Conservation (phyloP, 1,284 basidiomycete species). For the Puccinia brachypodii region DNA sequence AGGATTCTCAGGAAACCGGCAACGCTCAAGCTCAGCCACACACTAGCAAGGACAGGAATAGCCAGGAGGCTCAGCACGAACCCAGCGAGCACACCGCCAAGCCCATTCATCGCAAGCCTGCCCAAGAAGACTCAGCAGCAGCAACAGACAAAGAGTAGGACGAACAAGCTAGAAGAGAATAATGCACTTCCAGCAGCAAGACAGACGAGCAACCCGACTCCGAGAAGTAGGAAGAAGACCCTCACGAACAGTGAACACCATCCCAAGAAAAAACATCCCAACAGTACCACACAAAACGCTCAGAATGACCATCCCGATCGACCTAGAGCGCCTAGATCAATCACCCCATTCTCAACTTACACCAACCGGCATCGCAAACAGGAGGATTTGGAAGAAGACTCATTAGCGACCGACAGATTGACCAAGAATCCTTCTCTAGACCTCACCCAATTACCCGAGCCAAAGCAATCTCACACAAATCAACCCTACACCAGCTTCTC, state of each 20-base stretch:
- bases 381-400: not conserved
- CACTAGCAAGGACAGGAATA: not conserved
- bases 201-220: no score
- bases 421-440: conserved; percentile 23
- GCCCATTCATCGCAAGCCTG: not conserved
- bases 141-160: not conserved
- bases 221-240: not conserved
- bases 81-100: not conserved
- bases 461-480: not conserved
- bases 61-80: not conserved
- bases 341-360: conserved; percentile 6
- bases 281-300: no score
- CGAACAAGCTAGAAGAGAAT: no score
- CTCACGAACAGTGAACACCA: not conserved
- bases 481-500: conserved; percentile 28
- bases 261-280: not conserved
- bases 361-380: not conserved
- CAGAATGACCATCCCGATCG: not conserved
- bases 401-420: conserved; percentile 23
- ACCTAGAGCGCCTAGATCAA: not conserved
- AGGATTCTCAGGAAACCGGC: not conserved
- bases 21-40: conserved; percentile 5
- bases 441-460: conserved; percentile 35
- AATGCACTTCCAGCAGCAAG: no score
- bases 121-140: not conserved